Evolutionary conservation across 2,329 filamentous ascomycete genomes (phyloP).

Genomic region (Sporothrix pallida): DNA sequence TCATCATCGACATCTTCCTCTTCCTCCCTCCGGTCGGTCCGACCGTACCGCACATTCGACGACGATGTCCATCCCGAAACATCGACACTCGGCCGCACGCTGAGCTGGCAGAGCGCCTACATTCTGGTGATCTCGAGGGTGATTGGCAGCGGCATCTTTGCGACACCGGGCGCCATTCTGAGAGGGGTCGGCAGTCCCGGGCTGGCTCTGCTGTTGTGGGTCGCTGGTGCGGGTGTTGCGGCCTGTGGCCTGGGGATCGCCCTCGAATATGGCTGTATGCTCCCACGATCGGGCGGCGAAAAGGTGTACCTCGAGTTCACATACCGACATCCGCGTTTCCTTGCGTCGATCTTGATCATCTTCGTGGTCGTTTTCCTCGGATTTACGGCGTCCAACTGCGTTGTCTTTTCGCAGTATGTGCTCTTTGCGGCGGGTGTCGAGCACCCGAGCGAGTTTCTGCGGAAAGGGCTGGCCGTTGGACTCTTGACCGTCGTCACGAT

Average conservation of each 20-base stretch:
- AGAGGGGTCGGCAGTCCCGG: conserved; percentile 70
- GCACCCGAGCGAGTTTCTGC: conserved; percentile 52
- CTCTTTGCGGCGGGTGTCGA: conserved; percentile 63
- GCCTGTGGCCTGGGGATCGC: conserved; percentile 66
- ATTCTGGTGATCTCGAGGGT: conserved; percentile 72
- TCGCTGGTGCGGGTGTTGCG: conserved; percentile 65
- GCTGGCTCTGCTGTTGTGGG: conserved; percentile 66
- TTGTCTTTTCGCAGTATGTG: conserved; percentile 70
- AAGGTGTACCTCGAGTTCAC: conserved; percentile 76
- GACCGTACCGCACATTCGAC: conserved; percentile 50
- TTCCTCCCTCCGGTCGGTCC: background rate
- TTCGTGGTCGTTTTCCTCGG: conserved; percentile 68
- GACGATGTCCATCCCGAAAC: conserved; percentile 66
- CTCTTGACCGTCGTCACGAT: conserved; percentile 63
- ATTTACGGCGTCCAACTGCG: conserved; percentile 72
- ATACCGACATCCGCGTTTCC: conserved; percentile 66
- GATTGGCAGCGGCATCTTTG: conserved; percentile 74
- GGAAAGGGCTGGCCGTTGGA: conserved; percentile 62
- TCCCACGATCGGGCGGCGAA: conserved; percentile 70
- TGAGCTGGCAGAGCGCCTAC: conserved; percentile 68
- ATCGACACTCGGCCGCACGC: conserved; percentile 61
- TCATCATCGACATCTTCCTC: background rate
- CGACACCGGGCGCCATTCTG: conserved; percentile 71
- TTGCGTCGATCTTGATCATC: conserved; percentile 68
- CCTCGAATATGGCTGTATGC: conserved; percentile 73